Evolutionary conservation across 2,329 filamentous ascomycete species (phyloP).

Genomic region (Sphaerulina musiva): DNA sequence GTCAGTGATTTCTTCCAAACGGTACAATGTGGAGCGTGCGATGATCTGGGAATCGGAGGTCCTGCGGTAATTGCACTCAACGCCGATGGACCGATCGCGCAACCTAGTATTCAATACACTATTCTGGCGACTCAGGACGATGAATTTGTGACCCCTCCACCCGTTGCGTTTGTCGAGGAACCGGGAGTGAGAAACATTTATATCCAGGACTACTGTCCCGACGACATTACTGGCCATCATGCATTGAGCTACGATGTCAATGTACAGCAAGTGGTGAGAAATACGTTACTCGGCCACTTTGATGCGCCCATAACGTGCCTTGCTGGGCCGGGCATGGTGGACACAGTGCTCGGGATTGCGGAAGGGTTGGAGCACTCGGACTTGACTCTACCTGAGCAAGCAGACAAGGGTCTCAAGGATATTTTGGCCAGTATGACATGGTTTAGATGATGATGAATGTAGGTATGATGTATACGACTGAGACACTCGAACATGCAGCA

Average conservation of each 20-base stretch:
- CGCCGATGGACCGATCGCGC: slow-evolving; percentile 11
- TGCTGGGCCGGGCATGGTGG: background rate
- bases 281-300: slow-evolving; percentile 2
- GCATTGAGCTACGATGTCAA: slow-evolving; percentile 9
- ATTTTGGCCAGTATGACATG: background rate
- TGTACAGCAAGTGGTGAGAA: slow-evolving; percentile 8
- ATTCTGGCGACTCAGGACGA: slow-evolving; percentile 13
- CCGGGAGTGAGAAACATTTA: slow-evolving; percentile 12
- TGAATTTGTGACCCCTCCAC: slow-evolving; percentile 14
- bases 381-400: background rate
- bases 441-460: background rate
- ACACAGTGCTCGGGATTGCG: background rate
- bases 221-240: slow-evolving; percentile 11
- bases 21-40: slow-evolving; percentile 8
- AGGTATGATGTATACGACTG: background rate
- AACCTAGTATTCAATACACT: slow-evolving; percentile 13
- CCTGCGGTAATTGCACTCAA: slow-evolving; percentile 11
- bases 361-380: background rate
- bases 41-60: slow-evolving; percentile 7
- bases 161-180: slow-evolving; percentile 14
- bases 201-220: slow-evolving; percentile 16
- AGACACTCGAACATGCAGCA: no score
- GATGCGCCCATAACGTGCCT: background rate
- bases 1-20: slow-evolving; percentile 4
- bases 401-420: background rate